Conservation (phyloP, 2,329 filamentous ascomycete species). For the Aspergillus melleus region DNA sequence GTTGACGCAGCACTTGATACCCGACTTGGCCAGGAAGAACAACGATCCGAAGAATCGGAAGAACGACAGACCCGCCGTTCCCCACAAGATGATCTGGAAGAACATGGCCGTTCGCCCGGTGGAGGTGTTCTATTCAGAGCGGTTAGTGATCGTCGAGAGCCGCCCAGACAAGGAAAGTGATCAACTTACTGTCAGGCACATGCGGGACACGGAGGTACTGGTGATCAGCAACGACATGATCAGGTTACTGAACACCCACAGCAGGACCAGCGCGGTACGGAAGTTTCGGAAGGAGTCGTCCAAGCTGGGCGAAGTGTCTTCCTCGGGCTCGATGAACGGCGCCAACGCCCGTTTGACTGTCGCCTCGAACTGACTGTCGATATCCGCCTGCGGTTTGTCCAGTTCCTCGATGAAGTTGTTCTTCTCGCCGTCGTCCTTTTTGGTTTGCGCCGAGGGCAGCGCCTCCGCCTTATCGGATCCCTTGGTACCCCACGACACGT, state of each 20-base stretch:
- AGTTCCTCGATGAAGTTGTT: constrained; percentile 86
- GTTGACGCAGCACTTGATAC: constrained; percentile 80
- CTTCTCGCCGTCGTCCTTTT: constrained; percentile 80
- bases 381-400: constrained; percentile 95
- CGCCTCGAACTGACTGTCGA: constrained; percentile 93
- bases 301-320: constrained; percentile 71
- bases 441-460: constrained; percentile 82
- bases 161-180: not conserved
- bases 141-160: not conserved
- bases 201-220: constrained; percentile 77
- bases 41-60: constrained; percentile 88
- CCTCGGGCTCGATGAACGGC: constrained; percentile 73
- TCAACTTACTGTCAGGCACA: constrained; percentile 79
- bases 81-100: constrained; percentile 89
- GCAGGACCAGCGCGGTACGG: constrained; percentile 88
- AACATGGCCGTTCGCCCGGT: constrained; percentile 78
- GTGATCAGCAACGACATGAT: constrained; percentile 73
- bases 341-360: constrained; percentile 92
- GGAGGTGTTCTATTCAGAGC: constrained; percentile 57
- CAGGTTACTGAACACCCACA: constrained; percentile 97
- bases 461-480: constrained; percentile 94
- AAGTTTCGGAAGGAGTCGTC: constrained; percentile 99
- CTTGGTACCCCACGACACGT: constrained; percentile 99
- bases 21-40: constrained; percentile 94
- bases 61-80: constrained; percentile 78